phyloP scores from a whole-genome alignment of 75 land plant species.

The Selaginella tamariscina region DNA sequence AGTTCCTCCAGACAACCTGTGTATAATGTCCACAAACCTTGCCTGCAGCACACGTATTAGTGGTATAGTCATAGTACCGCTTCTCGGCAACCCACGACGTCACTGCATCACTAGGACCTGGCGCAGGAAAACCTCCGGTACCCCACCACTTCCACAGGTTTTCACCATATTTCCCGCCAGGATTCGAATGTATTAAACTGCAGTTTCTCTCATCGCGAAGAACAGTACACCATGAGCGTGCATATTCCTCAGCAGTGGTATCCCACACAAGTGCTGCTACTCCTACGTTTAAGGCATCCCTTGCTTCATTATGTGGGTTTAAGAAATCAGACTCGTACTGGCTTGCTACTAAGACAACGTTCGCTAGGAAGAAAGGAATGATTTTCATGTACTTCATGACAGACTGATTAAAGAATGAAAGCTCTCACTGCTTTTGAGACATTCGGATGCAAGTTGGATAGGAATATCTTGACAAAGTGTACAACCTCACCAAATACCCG shows the following conservation, averaged over 20 bases:
- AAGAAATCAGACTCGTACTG: too few relatives aligned
- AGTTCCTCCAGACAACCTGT: too few relatives aligned
- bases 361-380: too few relatives aligned
- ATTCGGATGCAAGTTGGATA: too few relatives aligned
- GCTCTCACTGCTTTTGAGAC: too few relatives aligned
- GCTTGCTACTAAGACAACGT: too few relatives aligned
- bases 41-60: conserved; percentile 29
- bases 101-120: conserved; percentile 31
- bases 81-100: conserved; percentile 33
- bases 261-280: conserved; percentile 27
- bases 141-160: conserved; percentile 31
- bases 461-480: too few relatives aligned
- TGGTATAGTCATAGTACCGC: conserved; percentile 25
- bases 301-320: conserved; percentile 24
- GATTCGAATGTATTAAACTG: conserved; percentile 15
- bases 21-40: conserved; percentile 33
- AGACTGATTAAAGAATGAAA: too few relatives aligned
- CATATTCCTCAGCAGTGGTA: conserved; percentile 20
- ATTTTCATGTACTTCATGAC: too few relatives aligned
- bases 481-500: too few relatives aligned
- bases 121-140: conserved; percentile 12
- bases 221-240: too few relatives aligned
- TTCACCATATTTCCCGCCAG: conserved; percentile 40
- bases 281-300: conserved; percentile 18
- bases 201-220: conserved; percentile 18